Conservation (phyloP, 2,329 filamentous ascomycete species). For the Clarireedia paspali region DNA sequence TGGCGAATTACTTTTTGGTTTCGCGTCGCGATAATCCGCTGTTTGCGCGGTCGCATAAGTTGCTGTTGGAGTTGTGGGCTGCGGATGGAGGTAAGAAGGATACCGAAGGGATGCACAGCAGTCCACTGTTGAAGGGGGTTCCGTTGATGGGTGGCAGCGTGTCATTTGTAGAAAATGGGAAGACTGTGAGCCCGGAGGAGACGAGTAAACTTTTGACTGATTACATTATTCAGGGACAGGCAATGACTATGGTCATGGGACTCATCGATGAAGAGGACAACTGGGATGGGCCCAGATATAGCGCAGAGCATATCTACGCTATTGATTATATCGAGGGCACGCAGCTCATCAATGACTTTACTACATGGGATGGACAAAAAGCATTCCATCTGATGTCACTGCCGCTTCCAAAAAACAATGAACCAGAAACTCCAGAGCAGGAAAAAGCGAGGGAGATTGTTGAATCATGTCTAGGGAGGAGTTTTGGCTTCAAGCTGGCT, state of each 20-base stretch:
- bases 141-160: constrained; percentile 29
- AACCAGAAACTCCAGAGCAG: constrained; percentile 39
- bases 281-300: constrained; percentile 49
- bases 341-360: constrained; percentile 46
- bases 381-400: constrained; percentile 45
- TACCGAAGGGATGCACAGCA: constrained; percentile 43
- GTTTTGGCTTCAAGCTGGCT: constrained; percentile 48
- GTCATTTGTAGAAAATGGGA: constrained; percentile 27
- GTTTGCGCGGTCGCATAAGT: constrained; percentile 40
- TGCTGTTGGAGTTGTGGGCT: constrained; percentile 46
- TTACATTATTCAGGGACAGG: constrained; percentile 51
- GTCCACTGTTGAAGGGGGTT: constrained; percentile 39
- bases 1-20: constrained; percentile 44
- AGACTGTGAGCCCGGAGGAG: constrained; percentile 32
- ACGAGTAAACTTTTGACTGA: constrained; percentile 40
- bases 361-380: constrained; percentile 40
- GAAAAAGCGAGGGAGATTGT: constrained; percentile 42
- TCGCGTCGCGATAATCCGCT: constrained; percentile 37
- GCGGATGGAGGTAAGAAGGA: constrained; percentile 35
- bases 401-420: constrained; percentile 31
- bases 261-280: constrained; percentile 41
- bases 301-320: constrained; percentile 39
- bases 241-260: constrained; percentile 42
- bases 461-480: constrained; percentile 39
- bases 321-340: constrained; percentile 43